phyloP scores from a whole-genome alignment of 352 stramenopile species.

The Aphanomyces euteiches region DNA sequence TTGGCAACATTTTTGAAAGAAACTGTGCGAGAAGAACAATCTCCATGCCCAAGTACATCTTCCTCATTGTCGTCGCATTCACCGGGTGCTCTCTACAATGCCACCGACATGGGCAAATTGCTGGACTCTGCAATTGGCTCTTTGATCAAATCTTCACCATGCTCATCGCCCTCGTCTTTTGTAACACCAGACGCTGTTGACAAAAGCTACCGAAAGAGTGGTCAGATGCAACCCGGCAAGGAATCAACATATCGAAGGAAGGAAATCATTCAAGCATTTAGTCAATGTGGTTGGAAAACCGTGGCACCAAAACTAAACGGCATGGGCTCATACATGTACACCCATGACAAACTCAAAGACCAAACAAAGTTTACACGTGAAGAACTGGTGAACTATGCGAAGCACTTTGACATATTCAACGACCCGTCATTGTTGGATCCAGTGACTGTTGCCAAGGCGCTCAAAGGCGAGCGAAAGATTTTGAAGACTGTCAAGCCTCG shows the following conservation, averaged over 20 bases:
- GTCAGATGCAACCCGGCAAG: neutral
- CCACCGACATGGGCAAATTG: neutral
- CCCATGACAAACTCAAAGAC: conserved; percentile 3
- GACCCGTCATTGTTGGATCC: neutral
- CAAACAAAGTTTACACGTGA: neutral
- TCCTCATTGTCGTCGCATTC: neutral
- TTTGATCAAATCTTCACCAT: neutral
- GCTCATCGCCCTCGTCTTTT: neutral
- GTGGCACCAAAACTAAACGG: conserved; percentile 5
- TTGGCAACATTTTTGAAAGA: conserved; percentile 12
- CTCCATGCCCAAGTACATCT: neutral
- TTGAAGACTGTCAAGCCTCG: neutral
- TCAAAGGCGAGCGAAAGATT: neutral
- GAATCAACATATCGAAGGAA: neutral
- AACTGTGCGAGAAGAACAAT: conserved; percentile 9
- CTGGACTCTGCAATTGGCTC: neutral
- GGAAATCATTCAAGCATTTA: conserved; percentile 1
- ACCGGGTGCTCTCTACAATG: neutral
- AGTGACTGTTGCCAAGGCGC: neutral
- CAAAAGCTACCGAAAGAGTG: neutral
- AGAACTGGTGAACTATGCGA: neutral
- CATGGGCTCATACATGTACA: conserved; percentile 8
- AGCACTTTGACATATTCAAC: conserved; percentile 3
- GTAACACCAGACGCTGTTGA: neutral
- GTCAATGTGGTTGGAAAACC: neutral